These are phyloP conservation scores for Solanum virginianum DNA, from an alignment of 257 asterid genomes.

Conservation along the genomic window DNA sequence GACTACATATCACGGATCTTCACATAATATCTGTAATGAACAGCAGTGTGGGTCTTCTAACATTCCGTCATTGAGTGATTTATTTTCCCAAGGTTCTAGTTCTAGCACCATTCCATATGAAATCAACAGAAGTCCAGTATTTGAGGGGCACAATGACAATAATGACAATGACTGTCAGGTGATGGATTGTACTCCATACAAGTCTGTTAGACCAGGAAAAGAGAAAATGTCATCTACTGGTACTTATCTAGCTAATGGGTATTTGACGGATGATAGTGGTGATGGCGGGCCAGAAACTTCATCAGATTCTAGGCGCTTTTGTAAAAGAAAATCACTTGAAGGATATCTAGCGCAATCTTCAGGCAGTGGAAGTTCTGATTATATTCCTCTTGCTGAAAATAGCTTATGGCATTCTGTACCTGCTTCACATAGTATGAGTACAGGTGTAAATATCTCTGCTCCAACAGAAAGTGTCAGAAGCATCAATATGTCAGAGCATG, in stretches of 20 bases:
- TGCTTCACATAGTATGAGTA: constrained; percentile 11
- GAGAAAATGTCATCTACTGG: constrained; percentile 23
- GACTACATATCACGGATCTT: background rate
- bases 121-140: background rate
- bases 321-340: constrained; percentile 76
- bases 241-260: constrained; percentile 27
- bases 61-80: background rate
- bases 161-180: constrained; percentile 30
- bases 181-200: constrained; percentile 29
- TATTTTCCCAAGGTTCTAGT: constrained; percentile 1
- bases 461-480: constrained; percentile 18
- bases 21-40: background rate
- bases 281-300: constrained; percentile 39
- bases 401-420: constrained; percentile 27
- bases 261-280: constrained; percentile 21
- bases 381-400: constrained; percentile 33
- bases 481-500: constrained; percentile 26
- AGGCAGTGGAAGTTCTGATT: constrained; percentile 44
- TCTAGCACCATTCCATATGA: background rate
- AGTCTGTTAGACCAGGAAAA: constrained; percentile 26
- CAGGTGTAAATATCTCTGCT: constrained; percentile 11
- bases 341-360: constrained; percentile 52
- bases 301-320: constrained; percentile 36
- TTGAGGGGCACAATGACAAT: background rate
- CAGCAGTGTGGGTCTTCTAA: background rate